Evolutionary conservation across 2,329 filamentous ascomycete species (phyloP).

Genomic region (Paracorniculantispora psalliotae): DNA sequence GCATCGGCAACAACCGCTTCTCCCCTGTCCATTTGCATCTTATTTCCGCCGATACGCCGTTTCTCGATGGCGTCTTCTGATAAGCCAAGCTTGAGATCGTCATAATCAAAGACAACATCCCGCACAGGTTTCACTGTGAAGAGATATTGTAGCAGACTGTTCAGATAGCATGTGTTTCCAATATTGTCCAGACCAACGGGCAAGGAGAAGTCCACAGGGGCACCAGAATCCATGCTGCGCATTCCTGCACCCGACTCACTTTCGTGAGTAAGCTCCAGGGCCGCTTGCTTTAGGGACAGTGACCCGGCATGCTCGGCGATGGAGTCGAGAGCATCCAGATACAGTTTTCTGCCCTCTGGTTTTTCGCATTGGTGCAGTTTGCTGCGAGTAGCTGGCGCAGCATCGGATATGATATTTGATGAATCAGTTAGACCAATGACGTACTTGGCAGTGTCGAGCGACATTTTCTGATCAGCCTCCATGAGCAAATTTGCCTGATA

Average conservation of each 20-base stretch:
- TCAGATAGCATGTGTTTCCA: conserved; percentile 96
- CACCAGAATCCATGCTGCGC: conserved; percentile 12
- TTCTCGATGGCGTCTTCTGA: conserved; percentile 56
- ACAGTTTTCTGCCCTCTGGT: conserved; percentile 27
- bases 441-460: conserved; percentile 28
- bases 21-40: conserved; percentile 44
- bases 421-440: conserved; percentile 26
- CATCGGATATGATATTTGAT: conserved; percentile 19
- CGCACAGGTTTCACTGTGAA: conserved; percentile 82
- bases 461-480: conserved; percentile 33
- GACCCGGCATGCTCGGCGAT: conserved; percentile 29
- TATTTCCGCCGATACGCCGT: conserved; percentile 70
- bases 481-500: conserved; percentile 30
- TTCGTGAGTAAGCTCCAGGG: conserved; percentile 22
- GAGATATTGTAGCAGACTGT: conserved; percentile 92
- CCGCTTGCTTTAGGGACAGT: conserved; percentile 24
- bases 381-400: conserved; percentile 1
- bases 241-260: conserved; percentile 13
- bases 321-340: conserved; percentile 31
- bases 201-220: conserved; percentile 43
- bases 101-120: conserved; percentile 72
- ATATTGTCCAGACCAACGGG: conserved; percentile 90
- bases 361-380: conserved; percentile 23
- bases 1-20: conserved; percentile 64
- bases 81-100: conserved; percentile 63